Evolutionary conservation across 306 rosid genomes (phyloP).

Genomic region (Mucuna pruriens): DNA sequence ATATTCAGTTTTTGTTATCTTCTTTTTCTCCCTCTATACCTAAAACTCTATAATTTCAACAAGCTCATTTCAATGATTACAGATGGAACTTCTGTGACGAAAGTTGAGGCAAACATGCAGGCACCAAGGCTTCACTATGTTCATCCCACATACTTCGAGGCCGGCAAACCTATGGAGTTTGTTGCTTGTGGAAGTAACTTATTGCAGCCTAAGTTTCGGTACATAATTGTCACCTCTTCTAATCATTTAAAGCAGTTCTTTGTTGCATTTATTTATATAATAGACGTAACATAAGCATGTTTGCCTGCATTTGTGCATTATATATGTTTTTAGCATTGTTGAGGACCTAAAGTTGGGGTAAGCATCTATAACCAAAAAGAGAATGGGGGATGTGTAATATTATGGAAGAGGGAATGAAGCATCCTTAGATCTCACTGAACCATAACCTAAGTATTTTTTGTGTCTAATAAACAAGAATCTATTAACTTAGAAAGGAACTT

Average conservation of each 20-base stretch:
- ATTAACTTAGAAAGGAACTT: constrained; percentile 11
- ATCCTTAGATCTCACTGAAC: constrained; percentile 4
- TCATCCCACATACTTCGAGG: constrained; percentile 91
- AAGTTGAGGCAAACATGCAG: constrained; percentile 57
- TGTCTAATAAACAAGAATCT: neutral
- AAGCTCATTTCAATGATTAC: constrained; percentile 42
- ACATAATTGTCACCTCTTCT: constrained; percentile 32
- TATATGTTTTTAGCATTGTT: neutral
- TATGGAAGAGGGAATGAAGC: constrained; percentile 23
- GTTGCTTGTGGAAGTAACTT: constrained; percentile 93
- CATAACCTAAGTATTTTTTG: neutral
- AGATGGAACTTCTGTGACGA: constrained; percentile 68
- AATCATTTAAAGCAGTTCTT: constrained; percentile 17
- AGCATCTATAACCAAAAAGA: constrained; percentile 7
- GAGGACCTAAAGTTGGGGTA: constrained; percentile 12
- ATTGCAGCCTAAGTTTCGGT: constrained; percentile 88
- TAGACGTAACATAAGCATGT: neutral
- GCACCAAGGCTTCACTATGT: constrained; percentile 92
- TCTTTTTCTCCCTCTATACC: neutral
- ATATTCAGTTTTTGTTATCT: neutral
- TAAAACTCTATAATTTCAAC: neutral
- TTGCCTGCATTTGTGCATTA: constrained; percentile 5
- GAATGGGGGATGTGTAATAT: constrained; percentile 1
- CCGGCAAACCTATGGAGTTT: constrained; percentile 96
- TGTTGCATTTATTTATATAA: neutral